Conservation (phyloP, 257 asterid species). For the Oldenlandia corymbosa region DNA sequence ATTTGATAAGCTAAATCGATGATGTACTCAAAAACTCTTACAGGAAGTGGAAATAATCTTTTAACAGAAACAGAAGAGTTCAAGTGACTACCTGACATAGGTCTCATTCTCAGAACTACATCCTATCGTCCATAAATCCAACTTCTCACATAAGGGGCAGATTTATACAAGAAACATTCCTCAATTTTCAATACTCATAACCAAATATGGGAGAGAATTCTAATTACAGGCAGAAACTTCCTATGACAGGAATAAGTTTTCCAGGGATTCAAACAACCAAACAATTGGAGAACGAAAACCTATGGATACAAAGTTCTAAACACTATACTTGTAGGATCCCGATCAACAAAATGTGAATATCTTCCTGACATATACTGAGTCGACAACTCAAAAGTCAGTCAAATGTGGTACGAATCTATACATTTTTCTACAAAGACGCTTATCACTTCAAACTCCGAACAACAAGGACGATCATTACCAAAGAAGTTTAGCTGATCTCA, state of each 20-base stretch:
- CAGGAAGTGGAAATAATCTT: background rate
- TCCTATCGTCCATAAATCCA: background rate
- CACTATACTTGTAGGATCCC: too few species aligned
- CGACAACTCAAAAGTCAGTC: background rate
- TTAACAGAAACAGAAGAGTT: background rate
- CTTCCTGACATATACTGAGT: background rate
- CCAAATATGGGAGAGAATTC: too few species aligned
- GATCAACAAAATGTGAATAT: background rate
- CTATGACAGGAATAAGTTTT: background rate
- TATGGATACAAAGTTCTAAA: background rate
- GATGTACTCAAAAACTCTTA: background rate
- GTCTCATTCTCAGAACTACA: too few species aligned
- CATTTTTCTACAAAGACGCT: background rate
- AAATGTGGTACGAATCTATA: background rate
- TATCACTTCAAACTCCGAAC: too few species aligned
- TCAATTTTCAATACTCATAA: too few species aligned
- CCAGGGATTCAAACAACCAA: background rate
- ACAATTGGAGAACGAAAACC: background rate
- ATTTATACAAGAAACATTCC: background rate
- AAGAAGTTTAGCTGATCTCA: background rate
- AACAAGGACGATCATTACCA: background rate
- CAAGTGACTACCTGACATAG: background rate
- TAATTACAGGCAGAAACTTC: too few species aligned
- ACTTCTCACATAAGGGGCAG: too few species aligned
- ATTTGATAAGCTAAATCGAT: background rate